These are phyloP conservation scores for Helotiales sp. DNA, from an alignment of 2,329 filamentous ascomycete genomes.

Conservation along the genomic window DNA sequence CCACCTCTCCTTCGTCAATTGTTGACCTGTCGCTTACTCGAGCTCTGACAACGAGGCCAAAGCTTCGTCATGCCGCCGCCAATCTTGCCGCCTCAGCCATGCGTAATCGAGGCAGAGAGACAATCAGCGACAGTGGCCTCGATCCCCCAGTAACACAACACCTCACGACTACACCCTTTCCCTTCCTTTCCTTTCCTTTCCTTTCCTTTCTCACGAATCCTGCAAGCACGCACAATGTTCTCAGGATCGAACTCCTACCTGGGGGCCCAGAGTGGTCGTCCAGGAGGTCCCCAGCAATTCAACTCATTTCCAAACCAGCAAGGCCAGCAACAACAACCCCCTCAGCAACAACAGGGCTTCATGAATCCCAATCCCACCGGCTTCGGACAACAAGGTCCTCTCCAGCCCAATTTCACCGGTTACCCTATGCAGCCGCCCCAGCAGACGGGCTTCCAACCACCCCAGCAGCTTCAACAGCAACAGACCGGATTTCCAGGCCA, in stretches of 20 bases:
- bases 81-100: slow-evolving; percentile 18
- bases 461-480: slow-evolving; percentile 53
- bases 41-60: background rate
- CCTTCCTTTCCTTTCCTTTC: slow-evolving; percentile 12
- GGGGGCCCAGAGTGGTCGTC: slow-evolving; percentile 77
- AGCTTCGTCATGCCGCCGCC: slow-evolving; percentile 11
- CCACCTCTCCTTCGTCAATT: too few species aligned
- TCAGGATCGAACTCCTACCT: slow-evolving; percentile 87
- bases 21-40: background rate
- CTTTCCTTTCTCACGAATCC: slow-evolving; percentile 9
- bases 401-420: slow-evolving; percentile 42
- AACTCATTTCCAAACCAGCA: slow-evolving; percentile 50
- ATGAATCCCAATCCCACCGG: slow-evolving; percentile 42
- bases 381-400: slow-evolving; percentile 43
- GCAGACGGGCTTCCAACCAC: slow-evolving; percentile 59
- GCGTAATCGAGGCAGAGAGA: slow-evolving; percentile 7
- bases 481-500: slow-evolving; percentile 63
- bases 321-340: slow-evolving; percentile 47
- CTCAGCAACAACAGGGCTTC: slow-evolving; percentile 50
- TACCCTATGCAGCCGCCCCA: slow-evolving; percentile 43
- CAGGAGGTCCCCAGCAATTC: slow-evolving; percentile 67
- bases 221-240: slow-evolving; percentile 69
- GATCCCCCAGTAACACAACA: slow-evolving; percentile 1
- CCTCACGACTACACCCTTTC: slow-evolving; percentile 10
- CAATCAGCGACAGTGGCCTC: slow-evolving; percentile 1